A percentile compares a stretch with the other conserved stretches of the same genome.
These are phyloP conservation scores for Quercus glauca DNA, from an alignment of 306 rosid species.

Conservation along the genomic window DNA sequence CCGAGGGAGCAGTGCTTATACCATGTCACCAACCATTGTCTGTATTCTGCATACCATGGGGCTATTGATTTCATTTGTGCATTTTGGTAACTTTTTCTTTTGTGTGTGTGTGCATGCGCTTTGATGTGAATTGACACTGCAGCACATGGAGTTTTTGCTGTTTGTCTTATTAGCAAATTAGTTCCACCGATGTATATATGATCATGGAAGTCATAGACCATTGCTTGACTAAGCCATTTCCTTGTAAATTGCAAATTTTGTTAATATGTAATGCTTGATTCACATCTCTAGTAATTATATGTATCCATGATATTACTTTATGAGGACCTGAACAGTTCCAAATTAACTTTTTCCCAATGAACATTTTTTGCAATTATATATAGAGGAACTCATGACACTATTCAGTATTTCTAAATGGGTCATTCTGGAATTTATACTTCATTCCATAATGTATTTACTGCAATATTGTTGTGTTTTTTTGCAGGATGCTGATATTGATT, in stretches of 20 bases:
- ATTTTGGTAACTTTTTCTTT: neutral
- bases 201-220: no score
- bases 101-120: neutral
- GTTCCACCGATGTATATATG: no score
- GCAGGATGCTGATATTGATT: slow-evolving; percentile 76
- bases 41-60: neutral
- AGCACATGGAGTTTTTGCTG: no score
- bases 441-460: neutral
- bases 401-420: neutral
- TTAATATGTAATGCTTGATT: no score
- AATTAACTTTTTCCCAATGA: neutral
- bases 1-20: neutral
- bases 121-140: neutral
- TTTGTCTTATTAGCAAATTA: no score
- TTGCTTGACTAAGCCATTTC: no score
- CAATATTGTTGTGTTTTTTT: slow-evolving; percentile 17
- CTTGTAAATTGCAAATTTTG: no score
- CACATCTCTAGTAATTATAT: no score
- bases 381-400: neutral
- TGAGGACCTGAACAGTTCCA: neutral
- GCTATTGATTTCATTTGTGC: neutral
- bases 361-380: neutral
- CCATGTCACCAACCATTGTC: neutral
- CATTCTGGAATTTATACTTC: neutral
- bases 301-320: neutral